These are phyloP conservation scores for Meyerozyma carpophila DNA, from an alignment of 1,139 yeast genomes.

Conservation along the genomic window DNA sequence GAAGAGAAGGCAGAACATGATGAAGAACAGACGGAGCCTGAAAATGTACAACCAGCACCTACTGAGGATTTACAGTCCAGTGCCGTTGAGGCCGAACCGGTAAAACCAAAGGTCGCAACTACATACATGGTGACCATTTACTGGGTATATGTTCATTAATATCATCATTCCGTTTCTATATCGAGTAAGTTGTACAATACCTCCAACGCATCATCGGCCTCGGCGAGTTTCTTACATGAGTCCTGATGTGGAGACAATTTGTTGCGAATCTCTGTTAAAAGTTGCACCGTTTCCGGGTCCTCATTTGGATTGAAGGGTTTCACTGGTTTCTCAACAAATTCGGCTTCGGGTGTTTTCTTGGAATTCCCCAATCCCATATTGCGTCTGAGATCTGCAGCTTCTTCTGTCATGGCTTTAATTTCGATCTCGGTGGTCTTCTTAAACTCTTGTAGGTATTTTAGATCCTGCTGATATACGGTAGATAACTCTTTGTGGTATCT, in stretches of 20 bases:
- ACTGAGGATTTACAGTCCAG: no score
- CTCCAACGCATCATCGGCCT: not conserved
- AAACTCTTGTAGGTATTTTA: conserved; percentile 23
- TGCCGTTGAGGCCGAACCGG: not conserved
- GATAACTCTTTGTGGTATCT: conserved; percentile 20
- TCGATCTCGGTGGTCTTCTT: not conserved
- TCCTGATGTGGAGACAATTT: not conserved
- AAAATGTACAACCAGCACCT: no score
- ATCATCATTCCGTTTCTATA: not conserved
- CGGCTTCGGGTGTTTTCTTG: not conserved
- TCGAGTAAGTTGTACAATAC: not conserved
- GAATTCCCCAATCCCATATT: not conserved
- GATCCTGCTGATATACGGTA: conserved; percentile 25
- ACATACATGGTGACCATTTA: conserved; percentile 3
- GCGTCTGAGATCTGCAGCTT: not conserved
- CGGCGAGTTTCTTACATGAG: not conserved
- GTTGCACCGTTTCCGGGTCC: not conserved
- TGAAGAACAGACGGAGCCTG: no score
- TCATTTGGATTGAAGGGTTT: not conserved
- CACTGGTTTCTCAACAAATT: not conserved
- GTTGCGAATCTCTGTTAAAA: not conserved
- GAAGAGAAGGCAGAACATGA: not conserved
- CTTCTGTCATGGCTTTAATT: not conserved
- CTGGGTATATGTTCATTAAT: conserved; percentile 1
- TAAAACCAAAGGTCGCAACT: not conserved